Percentiles rank a stretch among this genome's conserved stretches.
These are phyloP conservation scores for Tubosaeta brunneosetosa DNA, from an alignment of 768 basidiomycete species.

Conservation along the genomic window DNA sequence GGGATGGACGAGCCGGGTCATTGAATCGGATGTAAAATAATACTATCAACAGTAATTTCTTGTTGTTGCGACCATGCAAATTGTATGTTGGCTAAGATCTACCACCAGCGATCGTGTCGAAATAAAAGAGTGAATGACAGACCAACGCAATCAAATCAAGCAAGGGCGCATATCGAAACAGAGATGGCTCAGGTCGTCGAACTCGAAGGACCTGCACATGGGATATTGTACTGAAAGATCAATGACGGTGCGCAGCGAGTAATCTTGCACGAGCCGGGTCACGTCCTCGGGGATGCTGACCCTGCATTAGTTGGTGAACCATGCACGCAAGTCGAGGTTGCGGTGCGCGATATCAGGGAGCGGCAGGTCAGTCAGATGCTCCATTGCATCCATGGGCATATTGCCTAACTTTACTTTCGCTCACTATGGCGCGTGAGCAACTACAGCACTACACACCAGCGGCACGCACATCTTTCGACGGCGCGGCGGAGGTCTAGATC, in stretches of 20 bases:
- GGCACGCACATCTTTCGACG: not conserved
- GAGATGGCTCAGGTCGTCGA: slow-evolving; percentile 7
- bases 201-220: not conserved
- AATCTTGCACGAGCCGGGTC: slow-evolving; percentile 3
- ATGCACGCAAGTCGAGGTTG: not conserved
- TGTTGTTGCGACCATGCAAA: not conserved
- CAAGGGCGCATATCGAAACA: not conserved
- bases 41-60: slow-evolving; percentile 1
- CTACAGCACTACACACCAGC: not conserved
- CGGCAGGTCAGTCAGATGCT: not conserved
- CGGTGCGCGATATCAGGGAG: not conserved
- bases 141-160: slow-evolving; percentile 9
- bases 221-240: not conserved
- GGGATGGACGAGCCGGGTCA: too few species aligned
- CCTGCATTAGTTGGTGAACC: not conserved
- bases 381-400: not conserved
- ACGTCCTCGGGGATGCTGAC: slow-evolving; percentile 3
- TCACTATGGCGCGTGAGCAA: too few species aligned
- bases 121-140: not conserved
- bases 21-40: slow-evolving; percentile 2
- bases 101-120: not conserved
- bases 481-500: not conserved
- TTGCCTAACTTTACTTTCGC: not conserved
- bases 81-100: not conserved
- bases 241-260: slow-evolving; percentile 1